phyloP scores from a whole-genome alignment of 2,329 filamentous ascomycete species.

The Ambrosiella xylebori region DNA sequence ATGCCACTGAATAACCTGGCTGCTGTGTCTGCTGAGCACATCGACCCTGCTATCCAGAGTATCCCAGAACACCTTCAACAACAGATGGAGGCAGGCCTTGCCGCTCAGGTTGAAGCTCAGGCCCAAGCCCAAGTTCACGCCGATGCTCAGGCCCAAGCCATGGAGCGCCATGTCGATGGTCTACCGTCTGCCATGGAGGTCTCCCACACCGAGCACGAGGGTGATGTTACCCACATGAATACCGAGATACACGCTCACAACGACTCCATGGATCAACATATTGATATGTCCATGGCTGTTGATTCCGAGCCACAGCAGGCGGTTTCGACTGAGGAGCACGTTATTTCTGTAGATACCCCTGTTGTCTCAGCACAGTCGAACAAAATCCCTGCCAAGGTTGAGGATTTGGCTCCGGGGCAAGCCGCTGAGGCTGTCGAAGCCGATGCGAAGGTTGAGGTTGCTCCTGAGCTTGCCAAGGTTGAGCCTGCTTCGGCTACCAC shows the following conservation, averaged over 20 bases:
- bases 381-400: not conserved
- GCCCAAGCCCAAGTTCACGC: not conserved
- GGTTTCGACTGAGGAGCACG: not conserved
- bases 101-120: not conserved
- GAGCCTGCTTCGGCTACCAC: not conserved
- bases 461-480: not conserved
- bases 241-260: not conserved
- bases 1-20: conserved; percentile 6
- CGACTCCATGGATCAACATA: not conserved
- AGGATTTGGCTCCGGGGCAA: not conserved
- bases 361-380: not conserved
- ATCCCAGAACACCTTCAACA: conserved; percentile 7
- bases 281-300: not conserved
- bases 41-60: conserved; percentile 1
- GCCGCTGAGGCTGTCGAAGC: not conserved
- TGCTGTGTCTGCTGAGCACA: not conserved
- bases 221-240: not conserved
- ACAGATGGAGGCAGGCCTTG: not conserved
- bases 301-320: not conserved
- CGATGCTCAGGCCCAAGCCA: not conserved
- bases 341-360: not conserved
- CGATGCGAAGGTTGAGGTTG: not conserved
- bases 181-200: conserved; percentile 7
- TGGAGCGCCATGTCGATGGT: not conserved
- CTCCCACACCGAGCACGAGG: not conserved